Base-by-base conservation (phyloP, 208 protist genomes). In the Histomonas meleagridis region DNA sequence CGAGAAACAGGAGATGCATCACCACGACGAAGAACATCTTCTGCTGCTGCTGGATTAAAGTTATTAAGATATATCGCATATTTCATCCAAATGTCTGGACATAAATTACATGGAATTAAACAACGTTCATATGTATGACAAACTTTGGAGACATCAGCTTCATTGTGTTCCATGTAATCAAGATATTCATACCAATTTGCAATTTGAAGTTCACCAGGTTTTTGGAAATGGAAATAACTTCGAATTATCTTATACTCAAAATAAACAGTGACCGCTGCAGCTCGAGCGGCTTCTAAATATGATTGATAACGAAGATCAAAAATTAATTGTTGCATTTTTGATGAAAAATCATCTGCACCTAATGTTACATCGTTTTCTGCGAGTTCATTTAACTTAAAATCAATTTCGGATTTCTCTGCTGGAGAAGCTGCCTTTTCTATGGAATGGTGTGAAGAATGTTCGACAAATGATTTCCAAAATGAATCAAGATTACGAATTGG, bases 181-280 rank as follows among this genome's bases (percentile, higher is more conserved):
- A 49, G 32, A 46, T 86, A 86, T 55, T 86, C 23, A 23, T 51
- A 35, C 76, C 76, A 86, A n/a, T 86, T 86, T 43, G 76, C 40
- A 55, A 86, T 86, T 55, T 86, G 40, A 38, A 51, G 23, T 32
- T 32, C 9, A 46, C 18, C 28, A 55, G 76, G 76, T 57, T 43
- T 86, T 7, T 32, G 9, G 76, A 86, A 86, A 55, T 86, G 76
- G 46, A 86, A 86, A 35, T 86, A 86, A 57, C 46, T 86, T 86
- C 46, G 23, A n/a, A 26, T 7, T 40, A 86, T 86, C 28, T 86
- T 86, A 16, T 57, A 7, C 38, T 86, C 76, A 16, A 51, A 86
- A 28, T 46, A 86, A 55, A 43, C 46, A 32, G 18, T 3, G 32
- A 55, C n/a, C 14, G 4, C 5, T 14, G 38, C 2, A 35, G 32